Base-by-base conservation (phyloP, 2,329 filamentous ascomycete species). In the Capronia coronata region DNA sequence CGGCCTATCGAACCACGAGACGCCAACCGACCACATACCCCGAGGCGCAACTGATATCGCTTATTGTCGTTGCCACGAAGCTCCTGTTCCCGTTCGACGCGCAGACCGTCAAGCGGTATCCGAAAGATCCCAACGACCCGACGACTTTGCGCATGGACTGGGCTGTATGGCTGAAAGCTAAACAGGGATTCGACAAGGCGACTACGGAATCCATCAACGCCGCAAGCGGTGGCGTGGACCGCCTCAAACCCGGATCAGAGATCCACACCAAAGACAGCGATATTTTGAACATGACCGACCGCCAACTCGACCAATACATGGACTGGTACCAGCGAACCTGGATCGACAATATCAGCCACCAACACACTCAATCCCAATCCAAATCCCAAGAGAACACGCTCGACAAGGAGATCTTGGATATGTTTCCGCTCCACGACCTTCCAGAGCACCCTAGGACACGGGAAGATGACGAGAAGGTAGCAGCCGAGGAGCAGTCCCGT, bases 41-140 rank as follows among this genome's bases (percentile, higher is more conserved):
- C 0, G 93, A 97, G 62, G 72, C 86, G 4, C 78, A 86, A 37
- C 69, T 96, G 1, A 73, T 88, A 48, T 75, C 82, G 2, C 70
- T 87, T 2, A 66, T 95, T 2, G 71, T 95, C 2, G 75, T 94
- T 11, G 80, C 85, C 2, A 81, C 84, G 2, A 96, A 96, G 61
- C 66, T 95, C 2, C 73, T 85, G 16, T 89, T 87, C 60, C 87
- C 91, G 0, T 80, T 95, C 38, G 80, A 87, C 60, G 70, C 71
- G 18, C 79, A 87, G 59, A 70, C 71, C 18, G 61, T 75, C 10
- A 65, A 72, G 45, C 71, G 82, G 35, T 71, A 73, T 57, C 76
- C 75, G 6, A 66, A 63, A 29, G 73, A 71, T 14, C 57, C 69
- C 11, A 68, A 70, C 8, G 83, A 87, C 50, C 76, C 81, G 1